Evolutionary conservation across 2,329 filamentous ascomycete genomes (phyloP).

Genomic region (Aspergillus fumigatiaffinis): DNA sequence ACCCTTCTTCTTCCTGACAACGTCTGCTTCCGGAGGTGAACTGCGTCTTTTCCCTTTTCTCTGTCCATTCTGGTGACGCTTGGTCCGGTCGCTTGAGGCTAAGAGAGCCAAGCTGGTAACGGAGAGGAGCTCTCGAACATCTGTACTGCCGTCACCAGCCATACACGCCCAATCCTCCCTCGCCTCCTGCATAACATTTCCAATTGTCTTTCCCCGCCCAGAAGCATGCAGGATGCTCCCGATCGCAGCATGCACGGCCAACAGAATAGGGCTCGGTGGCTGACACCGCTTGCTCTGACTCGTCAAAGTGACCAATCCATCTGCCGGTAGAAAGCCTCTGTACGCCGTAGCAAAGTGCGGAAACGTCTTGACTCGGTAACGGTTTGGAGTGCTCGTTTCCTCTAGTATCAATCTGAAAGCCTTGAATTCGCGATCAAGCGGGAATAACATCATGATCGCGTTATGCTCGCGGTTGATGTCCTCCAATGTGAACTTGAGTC

Average conservation of each 20-base stretch:
- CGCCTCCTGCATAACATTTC: slow-evolving; percentile 7
- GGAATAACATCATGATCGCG: slow-evolving; percentile 12
- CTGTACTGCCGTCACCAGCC: slow-evolving; percentile 10
- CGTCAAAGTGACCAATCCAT: slow-evolving; percentile 13
- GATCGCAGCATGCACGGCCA: slow-evolving; percentile 18
- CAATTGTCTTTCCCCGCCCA: slow-evolving; percentile 15
- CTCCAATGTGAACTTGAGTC: slow-evolving; percentile 11
- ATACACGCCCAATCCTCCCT: slow-evolving; percentile 9
- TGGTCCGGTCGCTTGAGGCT: not conserved
- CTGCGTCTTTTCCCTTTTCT: not conserved
- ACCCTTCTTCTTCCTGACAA: not conserved
- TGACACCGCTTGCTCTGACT: slow-evolving; percentile 11
- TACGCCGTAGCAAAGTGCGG: slow-evolving; percentile 1
- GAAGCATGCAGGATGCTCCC: slow-evolving; percentile 17
- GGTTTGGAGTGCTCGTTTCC: slow-evolving; percentile 8
- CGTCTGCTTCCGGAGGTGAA: not conserved
- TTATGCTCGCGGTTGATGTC: slow-evolving; percentile 15
- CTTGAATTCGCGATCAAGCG: slow-evolving; percentile 13
- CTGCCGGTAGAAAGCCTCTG: slow-evolving; percentile 8
- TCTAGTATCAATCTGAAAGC: slow-evolving; percentile 15
- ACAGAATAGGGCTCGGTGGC: slow-evolving; percentile 14
- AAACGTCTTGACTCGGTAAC: slow-evolving; percentile 17
- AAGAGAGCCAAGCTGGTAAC: slow-evolving; percentile 12
- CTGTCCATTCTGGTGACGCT: not conserved
- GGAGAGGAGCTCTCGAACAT: slow-evolving; percentile 14